A percentile compares a stretch with the other conserved stretches of the same genome.
Evolutionary conservation across 2,329 filamentous ascomycete species (phyloP).

Genomic region (Magnaporthales sp.): DNA sequence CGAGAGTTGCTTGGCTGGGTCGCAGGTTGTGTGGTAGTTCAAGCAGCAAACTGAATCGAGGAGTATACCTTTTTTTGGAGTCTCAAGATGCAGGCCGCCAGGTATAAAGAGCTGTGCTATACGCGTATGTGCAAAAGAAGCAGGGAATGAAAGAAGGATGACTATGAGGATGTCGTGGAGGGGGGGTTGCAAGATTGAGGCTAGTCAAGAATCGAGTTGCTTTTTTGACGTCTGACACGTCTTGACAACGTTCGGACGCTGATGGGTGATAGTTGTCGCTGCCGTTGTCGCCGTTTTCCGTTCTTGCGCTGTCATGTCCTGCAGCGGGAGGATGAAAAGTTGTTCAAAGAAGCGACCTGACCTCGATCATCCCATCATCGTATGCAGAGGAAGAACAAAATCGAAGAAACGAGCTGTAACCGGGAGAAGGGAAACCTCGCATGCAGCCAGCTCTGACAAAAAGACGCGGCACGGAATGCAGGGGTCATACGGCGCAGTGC

Average conservation of each 20-base stretch:
- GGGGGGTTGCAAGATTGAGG: not conserved
- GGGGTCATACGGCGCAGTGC: not conserved
- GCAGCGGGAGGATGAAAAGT: not conserved
- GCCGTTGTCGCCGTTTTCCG: not conserved
- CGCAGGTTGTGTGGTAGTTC: not conserved
- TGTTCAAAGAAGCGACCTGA: not conserved
- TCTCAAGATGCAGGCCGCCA: not conserved
- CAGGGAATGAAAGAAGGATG: not conserved
- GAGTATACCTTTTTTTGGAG: not conserved
- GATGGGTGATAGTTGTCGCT: not conserved
- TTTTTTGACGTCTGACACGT: not conserved
- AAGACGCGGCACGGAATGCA: not conserved
- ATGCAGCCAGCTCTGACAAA: not conserved
- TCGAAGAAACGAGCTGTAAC: not conserved
- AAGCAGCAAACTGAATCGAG: not conserved
- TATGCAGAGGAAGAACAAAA: not conserved
- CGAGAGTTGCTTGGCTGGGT: not conserved
- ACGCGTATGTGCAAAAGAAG: not conserved
- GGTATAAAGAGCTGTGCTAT: not conserved
- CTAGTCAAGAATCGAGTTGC: not conserved
- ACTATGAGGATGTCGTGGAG: not conserved
- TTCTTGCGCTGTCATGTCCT: not conserved
- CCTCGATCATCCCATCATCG: not conserved
- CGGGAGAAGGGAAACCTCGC: not conserved
- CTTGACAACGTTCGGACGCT: not conserved